Percentiles rank a stretch among this genome's conserved stretches.
phyloP scores from a whole-genome alignment of 2,329 filamentous ascomycete species.

The Penicillium sp. region DNA sequence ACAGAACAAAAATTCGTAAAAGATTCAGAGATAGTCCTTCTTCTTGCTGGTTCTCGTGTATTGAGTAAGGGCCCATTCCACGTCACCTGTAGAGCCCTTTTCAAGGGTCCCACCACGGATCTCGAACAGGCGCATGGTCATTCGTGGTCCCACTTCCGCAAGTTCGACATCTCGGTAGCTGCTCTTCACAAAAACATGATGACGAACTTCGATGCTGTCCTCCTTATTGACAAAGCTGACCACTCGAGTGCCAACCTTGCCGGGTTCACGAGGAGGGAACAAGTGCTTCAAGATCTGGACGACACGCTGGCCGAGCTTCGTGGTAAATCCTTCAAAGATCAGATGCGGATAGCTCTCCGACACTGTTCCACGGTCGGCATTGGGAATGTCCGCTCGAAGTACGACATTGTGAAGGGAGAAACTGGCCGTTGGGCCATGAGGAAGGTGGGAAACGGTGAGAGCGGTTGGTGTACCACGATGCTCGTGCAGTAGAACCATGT shows the following conservation, averaged over 20 bases:
- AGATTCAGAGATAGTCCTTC: conserved; percentile 76
- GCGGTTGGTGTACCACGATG: conserved; percentile 89
- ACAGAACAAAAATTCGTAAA: conserved; percentile 12
- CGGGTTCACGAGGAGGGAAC: conserved; percentile 82
- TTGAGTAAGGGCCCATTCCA: conserved; percentile 93
- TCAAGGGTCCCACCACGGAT: conserved; percentile 87
- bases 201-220: conserved; percentile 78
- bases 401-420: conserved; percentile 92
- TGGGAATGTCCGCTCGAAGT: conserved; percentile 85
- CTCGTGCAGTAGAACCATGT: conserved; percentile 84
- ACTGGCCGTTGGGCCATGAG: conserved; percentile 79
- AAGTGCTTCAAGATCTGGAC: conserved; percentile 89
- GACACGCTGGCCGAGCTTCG: conserved; percentile 70
- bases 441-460: conserved; percentile 78
- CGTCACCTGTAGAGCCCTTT: conserved; percentile 81
- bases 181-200: conserved; percentile 91
- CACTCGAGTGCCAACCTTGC: conserved; percentile 79
- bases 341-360: conserved; percentile 90
- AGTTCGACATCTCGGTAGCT: conserved; percentile 84
- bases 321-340: conserved; percentile 90
- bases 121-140: conserved; percentile 96
- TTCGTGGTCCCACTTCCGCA: conserved; percentile 82
- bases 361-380: conserved; percentile 77
- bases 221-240: conserved; percentile 94
- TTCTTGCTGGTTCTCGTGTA: conserved; percentile 91